Evolutionary conservation across 352 stramenopile genomes (phyloP), one percentile per base, ranked within the genome.

Genomic region (Globisporangium orthogonon): DNA sequence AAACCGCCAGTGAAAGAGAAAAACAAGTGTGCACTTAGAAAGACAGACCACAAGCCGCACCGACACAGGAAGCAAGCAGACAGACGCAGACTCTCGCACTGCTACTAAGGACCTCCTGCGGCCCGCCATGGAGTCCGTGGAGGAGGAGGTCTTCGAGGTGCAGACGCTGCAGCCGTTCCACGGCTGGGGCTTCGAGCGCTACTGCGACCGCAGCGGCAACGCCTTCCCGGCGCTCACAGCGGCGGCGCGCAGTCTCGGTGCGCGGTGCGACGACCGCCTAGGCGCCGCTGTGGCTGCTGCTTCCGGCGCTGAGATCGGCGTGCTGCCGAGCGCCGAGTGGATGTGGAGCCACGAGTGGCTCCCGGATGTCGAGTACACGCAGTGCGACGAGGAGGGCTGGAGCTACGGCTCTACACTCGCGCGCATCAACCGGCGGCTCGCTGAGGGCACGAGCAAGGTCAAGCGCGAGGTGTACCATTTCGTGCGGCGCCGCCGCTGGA

Each of bases 121-220:
- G 33, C 33, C 35, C 35, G 35, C 35, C 28, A 87, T 93, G 70
- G 73, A 89, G 66, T 78, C 76, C 18, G 75, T 82, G 17, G 72
- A 90, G 23, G 85, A 95, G 53, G 85, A 95, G 59, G 83, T 78
- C 18, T 95, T 91, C 58, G 85, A 95, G 58, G 79, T 95, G 67
- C 83, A 95, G 64, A 70, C 71, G 43, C 70, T 91, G 60, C 81
- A 92, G 65, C 85, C 85, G 30, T 95, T 93, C 62, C 74, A 87
- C 52, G 80, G 80, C 14, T 93, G 83, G 83, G 58, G 73, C 33
- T 83, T 86, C 50, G 83, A 93, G 63, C 80, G 83, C 53, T 89
- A 91, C 60, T 89, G 78, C 43, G 83, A 93, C 65, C 80, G 81
- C 60, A 89, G 71, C 29, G 83, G 83, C 48, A 89, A 89, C 57